Base-by-base conservation (phyloP, 2,329 filamentous ascomycete genomes). In the Microascus cirrosus region DNA sequence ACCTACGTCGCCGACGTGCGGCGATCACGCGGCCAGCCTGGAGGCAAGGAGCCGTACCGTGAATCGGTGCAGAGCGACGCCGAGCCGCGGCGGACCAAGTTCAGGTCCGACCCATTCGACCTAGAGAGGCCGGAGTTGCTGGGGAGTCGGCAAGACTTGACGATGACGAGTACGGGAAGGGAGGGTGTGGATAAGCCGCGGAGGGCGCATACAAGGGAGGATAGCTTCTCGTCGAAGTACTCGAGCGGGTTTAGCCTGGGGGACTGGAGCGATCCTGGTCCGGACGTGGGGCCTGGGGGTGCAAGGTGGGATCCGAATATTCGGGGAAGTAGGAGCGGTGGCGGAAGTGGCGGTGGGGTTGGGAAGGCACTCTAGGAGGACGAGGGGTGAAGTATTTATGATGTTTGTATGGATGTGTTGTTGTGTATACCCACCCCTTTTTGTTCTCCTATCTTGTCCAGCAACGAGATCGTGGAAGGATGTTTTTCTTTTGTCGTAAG, bases 31-130 rank as follows among this genome's bases (percentile, higher is more conserved):
- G 62, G 68, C 61, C 57, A 61, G 56, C n/a, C n/a, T n/a, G 67
- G 61, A 61, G 70, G 68, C 61, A 64, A 65, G 62, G 70, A 70
- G 39, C 39, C n/a, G 20, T 75, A 76, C 63, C 72, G 75, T 48
- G 73, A 76, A 34, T 71, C 70, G 0, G 57, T 65, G 20, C 65
- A 65, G 51, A 78, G 73, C 45, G 64, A 68, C n/a, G 73, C 77
- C 52, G 73, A 73, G 52, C 74, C 71, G 6, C 69, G 73, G 18
- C 75, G 78, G 58, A 78, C 78, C 63, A 82, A 81, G 64, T 82
- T 83, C 66, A 79, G 82, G 52, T 84, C 82, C 1, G 82, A 86
- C 62, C 83, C 82, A 1, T 86, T 86, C 64, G 83, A 86, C 62
- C 73, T 86, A n/a, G 83, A 86, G 65, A 61, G 54, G 51, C 73